These are phyloP conservation scores for Cladophialophora carrionii DNA, from an alignment of 2,329 filamentous ascomycete species.

Conservation along the genomic window DNA sequence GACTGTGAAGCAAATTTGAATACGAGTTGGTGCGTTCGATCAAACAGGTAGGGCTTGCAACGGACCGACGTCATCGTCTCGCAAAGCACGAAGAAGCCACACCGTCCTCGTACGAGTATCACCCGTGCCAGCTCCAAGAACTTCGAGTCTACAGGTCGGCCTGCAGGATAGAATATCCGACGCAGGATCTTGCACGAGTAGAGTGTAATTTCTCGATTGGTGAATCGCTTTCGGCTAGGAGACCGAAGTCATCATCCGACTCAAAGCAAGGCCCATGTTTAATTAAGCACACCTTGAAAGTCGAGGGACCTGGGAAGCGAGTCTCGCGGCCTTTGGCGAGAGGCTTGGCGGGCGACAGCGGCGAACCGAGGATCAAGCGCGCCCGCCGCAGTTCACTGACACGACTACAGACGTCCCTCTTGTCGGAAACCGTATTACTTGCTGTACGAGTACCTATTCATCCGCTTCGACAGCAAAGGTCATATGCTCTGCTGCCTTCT, in stretches of 20 bases:
- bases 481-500: not conserved
- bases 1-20: constrained; percentile 16
- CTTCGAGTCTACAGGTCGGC: not conserved
- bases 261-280: not conserved
- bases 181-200: not conserved
- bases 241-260: not conserved
- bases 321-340: not conserved
- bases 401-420: not conserved
- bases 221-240: not conserved
- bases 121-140: not conserved
- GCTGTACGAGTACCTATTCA: not conserved
- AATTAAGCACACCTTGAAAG: not conserved
- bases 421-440: not conserved
- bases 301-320: not conserved
- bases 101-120: too few relatives aligned
- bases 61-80: constrained; percentile 15
- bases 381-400: not conserved
- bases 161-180: constrained; percentile 4
- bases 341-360: not conserved
- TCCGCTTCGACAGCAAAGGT: not conserved
- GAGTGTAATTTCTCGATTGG: not conserved
- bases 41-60: not conserved
- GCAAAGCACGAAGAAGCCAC: not conserved
- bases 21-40: constrained; percentile 13
- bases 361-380: not conserved